These are phyloP conservation scores for Fusarium scirpi DNA, from an alignment of 2,329 filamentous ascomycete species.

Conservation along the genomic window DNA sequence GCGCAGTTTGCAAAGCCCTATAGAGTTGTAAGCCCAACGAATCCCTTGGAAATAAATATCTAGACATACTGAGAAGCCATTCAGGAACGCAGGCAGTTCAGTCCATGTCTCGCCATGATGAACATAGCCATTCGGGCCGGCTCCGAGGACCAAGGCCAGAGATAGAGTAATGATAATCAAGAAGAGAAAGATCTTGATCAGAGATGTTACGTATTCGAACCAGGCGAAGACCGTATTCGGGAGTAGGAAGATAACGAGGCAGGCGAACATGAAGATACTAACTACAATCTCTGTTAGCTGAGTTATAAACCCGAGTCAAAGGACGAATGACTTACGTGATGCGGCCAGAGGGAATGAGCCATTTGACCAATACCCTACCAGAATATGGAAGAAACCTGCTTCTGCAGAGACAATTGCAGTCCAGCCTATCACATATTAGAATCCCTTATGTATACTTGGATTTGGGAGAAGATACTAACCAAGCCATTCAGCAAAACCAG, in stretches of 20 bases:
- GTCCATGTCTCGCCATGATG: constrained; percentile 34
- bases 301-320: not conserved
- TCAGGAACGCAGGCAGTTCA: constrained; percentile 20
- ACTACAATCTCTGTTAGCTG: not conserved
- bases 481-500: constrained; percentile 41
- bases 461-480: constrained; percentile 6
- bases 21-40: not conserved
- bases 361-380: constrained; percentile 24
- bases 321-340: not conserved
- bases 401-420: constrained; percentile 35
- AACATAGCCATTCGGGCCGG: constrained; percentile 23
- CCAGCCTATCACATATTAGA: constrained; percentile 26
- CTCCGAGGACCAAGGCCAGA: constrained; percentile 20
- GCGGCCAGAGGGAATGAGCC: constrained; percentile 26
- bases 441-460: not conserved
- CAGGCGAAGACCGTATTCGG: constrained; percentile 33
- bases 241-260: constrained; percentile 33
- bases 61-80: constrained; percentile 25
- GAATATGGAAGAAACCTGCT: constrained; percentile 32
- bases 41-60: too few species aligned
- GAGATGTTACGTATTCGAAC: constrained; percentile 33
- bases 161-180: constrained; percentile 31
- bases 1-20: constrained; percentile 39
- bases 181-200: constrained; percentile 35
- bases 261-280: constrained; percentile 27